Conservation (phyloP, 1,139 yeast genomes). For the Kodamaea suecica region DNA sequence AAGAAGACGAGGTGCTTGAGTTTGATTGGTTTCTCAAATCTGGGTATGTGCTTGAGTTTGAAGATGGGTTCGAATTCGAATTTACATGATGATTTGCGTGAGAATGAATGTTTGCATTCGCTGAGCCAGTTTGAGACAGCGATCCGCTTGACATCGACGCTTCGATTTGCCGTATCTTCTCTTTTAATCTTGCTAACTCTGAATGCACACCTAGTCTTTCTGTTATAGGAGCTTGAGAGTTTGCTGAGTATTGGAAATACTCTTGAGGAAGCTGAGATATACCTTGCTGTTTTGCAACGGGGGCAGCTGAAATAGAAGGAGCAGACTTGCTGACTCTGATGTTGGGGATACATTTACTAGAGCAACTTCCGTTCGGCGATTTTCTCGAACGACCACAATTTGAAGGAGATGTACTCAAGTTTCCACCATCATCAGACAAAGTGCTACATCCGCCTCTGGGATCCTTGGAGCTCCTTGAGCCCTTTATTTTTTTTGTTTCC, state of each 20-base stretch:
- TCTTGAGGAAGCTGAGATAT: slow-evolving; percentile 1
- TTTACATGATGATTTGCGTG: neutral
- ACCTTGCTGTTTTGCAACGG: too few relatives aligned
- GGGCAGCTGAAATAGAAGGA: neutral
- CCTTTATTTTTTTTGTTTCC: too few relatives aligned
- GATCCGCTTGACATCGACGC: slow-evolving; percentile 14
- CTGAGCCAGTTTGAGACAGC: too few relatives aligned
- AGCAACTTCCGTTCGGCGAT: too few relatives aligned
- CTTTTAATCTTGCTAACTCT: slow-evolving; percentile 30
- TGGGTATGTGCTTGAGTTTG: neutral
- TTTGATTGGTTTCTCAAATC: neutral
- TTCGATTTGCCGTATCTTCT: slow-evolving; percentile 43
- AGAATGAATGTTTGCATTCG: too few relatives aligned
- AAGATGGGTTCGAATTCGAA: neutral
- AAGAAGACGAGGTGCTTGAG: slow-evolving; percentile 4
- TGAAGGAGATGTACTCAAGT: too few relatives aligned
- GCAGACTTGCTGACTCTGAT: too few relatives aligned
- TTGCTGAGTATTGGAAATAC: neutral
- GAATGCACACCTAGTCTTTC: slow-evolving; percentile 6
- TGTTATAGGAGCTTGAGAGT: neutral
- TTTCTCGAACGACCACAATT: too few relatives aligned
- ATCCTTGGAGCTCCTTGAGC: too few relatives aligned
- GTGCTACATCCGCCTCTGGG: too few relatives aligned
- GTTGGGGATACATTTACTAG: too few relatives aligned
- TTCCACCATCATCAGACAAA: too few relatives aligned